phyloP scores from a whole-genome alignment of 345 rosid species.

The Iberis pinnata region DNA sequence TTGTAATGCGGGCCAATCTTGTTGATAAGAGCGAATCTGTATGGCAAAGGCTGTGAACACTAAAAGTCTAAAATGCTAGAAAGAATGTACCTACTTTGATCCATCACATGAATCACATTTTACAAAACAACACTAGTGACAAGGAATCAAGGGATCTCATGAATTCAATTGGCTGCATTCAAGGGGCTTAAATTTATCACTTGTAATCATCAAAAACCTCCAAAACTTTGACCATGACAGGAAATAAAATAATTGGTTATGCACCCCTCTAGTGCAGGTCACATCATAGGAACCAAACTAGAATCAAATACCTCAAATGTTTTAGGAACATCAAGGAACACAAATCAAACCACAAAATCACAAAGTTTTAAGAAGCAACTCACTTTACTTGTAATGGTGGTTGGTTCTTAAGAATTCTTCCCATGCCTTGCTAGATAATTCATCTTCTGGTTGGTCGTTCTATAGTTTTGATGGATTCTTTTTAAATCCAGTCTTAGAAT shows the following conservation, averaged over 20 bases:
- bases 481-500: no score
- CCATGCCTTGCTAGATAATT: neutral
- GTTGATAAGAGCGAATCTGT: slow-evolving; percentile 13
- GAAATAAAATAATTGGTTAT: neutral
- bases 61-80: slow-evolving; percentile 5
- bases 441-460: no score
- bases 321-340: neutral
- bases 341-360: neutral
- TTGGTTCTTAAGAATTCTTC: neutral
- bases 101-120: slow-evolving; percentile 18
- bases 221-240: neutral
- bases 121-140: no score
- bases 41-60: slow-evolving; percentile 14
- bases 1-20: neutral
- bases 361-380: neutral
- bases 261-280: neutral
- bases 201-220: slow-evolving; percentile 9
- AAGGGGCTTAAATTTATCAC: neutral
- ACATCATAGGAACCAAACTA: neutral
- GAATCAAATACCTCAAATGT: neutral
- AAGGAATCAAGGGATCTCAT: neutral
- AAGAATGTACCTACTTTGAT: slow-evolving; percentile 17
- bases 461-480: no score
- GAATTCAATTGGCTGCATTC: neutral
- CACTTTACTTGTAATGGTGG: neutral